A percentile compares a stretch with the other conserved stretches of the same genome.
phyloP scores from a whole-genome alignment of 1,139 yeast species.

The Wickerhamomyces sp. region DNA sequence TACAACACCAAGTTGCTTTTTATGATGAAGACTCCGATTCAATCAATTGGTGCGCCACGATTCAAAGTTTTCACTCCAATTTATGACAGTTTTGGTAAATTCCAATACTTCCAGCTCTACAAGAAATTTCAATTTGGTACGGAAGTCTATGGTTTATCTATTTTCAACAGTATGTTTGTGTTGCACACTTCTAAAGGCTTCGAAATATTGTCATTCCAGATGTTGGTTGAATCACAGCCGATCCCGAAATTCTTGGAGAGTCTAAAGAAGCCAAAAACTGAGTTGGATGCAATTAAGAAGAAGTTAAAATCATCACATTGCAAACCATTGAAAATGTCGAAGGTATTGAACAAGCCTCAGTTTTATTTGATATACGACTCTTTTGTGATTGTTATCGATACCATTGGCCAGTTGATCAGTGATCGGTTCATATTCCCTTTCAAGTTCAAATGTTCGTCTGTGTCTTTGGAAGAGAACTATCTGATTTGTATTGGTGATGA shows the following conservation, averaged over 20 bases:
- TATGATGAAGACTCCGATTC: conserved; percentile 16
- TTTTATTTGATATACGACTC: conserved; percentile 67
- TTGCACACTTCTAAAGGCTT: conserved; percentile 67
- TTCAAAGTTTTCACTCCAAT: conserved; percentile 49
- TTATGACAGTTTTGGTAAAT: conserved; percentile 41
- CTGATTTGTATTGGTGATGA: conserved; percentile 63
- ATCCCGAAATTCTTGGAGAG: conserved; percentile 38
- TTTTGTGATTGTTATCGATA: conserved; percentile 66
- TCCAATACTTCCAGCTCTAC: conserved; percentile 46
- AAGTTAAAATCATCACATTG: conserved; percentile 24
- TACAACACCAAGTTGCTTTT: conserved; percentile 45
- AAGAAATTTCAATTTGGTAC: conserved; percentile 45
- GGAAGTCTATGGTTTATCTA: conserved; percentile 51
- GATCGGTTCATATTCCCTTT: conserved; percentile 49
- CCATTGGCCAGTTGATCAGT: conserved; percentile 57
- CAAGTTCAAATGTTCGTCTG: conserved; percentile 54
- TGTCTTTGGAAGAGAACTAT: conserved; percentile 53
- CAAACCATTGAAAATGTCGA: conserved; percentile 60
- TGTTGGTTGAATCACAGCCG: conserved; percentile 47
- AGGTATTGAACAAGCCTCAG: conserved; percentile 46
- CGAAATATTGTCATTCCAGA: conserved; percentile 60
- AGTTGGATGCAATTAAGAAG: conserved; percentile 25
- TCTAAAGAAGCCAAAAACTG: conserved; percentile 25
- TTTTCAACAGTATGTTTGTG: conserved; percentile 59
- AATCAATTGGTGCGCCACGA: conserved; percentile 26